phyloP scores from a whole-genome alignment of 208 protist genomes.

The Sergeia podlipaevii region DNA sequence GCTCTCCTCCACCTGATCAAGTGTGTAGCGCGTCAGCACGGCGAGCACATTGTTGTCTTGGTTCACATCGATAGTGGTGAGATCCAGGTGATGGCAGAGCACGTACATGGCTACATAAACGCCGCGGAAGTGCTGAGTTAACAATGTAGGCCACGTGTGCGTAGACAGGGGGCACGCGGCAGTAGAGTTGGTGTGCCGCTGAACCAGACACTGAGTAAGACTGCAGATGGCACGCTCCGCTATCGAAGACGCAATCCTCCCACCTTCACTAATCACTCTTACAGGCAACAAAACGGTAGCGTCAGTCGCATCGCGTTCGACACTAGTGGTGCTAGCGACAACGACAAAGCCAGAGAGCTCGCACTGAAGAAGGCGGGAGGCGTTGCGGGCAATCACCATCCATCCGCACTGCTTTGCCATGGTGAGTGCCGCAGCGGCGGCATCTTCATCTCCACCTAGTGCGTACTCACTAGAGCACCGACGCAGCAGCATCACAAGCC shows the following conservation, averaged over 20 bases:
- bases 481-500: constrained; percentile 25
- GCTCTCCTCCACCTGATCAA: constrained; percentile 67
- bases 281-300: too few species aligned
- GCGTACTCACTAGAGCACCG: not conserved
- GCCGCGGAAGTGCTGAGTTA: constrained; percentile 55
- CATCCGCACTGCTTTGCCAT: constrained; percentile 13
- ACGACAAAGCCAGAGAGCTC: constrained; percentile 40
- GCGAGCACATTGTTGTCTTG: constrained; percentile 18
- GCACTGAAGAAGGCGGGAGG: constrained; percentile 49
- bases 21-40: constrained; percentile 36
- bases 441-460: not conserved
- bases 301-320: constrained; percentile 12
- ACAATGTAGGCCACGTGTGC: constrained; percentile 43
- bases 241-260: not conserved
- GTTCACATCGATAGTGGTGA: too few species aligned
- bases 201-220: not conserved
- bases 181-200: constrained; percentile 10
- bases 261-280: too few species aligned
- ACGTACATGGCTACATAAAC: constrained; percentile 59
- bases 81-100: constrained; percentile 19
- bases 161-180: constrained; percentile 32
- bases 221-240: not conserved
- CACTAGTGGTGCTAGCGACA: constrained; percentile 3
- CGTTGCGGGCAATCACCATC: constrained; percentile 44
- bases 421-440: not conserved